Evolutionary conservation across 176 grass and related monocot genomes (phyloP).

Genomic region (Calamus simplicifolius): DNA sequence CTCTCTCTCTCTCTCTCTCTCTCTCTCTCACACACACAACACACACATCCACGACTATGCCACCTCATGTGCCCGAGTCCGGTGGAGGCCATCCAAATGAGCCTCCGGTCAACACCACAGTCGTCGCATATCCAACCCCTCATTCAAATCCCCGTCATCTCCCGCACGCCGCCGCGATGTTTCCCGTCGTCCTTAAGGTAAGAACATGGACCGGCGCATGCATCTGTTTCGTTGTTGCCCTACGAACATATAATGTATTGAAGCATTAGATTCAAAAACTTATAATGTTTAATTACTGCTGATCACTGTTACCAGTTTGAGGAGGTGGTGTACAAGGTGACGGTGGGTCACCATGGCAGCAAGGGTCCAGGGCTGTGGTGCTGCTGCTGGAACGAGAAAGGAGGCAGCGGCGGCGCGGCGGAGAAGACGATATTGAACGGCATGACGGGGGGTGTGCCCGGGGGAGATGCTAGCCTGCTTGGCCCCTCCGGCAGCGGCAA

Average conservation of each 20-base stretch:
- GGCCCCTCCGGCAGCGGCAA: constrained; percentile 49
- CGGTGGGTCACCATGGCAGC: not conserved
- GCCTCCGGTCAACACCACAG: not conserved
- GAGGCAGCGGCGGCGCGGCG: not conserved
- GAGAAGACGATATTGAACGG: constrained; percentile 30
- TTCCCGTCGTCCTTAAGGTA: constrained; percentile 77
- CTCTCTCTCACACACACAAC: not conserved
- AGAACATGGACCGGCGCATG: not conserved
- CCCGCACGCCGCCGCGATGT: constrained; percentile 27
- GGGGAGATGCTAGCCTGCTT: constrained; percentile 43
- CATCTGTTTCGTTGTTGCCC: not conserved
- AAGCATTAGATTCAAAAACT: too few relatives aligned
- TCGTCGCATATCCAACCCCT: constrained; percentile 32
- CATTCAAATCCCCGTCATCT: constrained; percentile 12
- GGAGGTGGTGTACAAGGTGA: constrained; percentile 37
- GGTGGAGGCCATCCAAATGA: constrained; percentile 3
- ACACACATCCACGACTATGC: not conserved
- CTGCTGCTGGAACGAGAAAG: too few relatives aligned
- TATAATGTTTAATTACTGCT: too few relatives aligned
- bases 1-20: not conserved
- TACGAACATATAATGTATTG: too few relatives aligned
- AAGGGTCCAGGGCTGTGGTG: not conserved
- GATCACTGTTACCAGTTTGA: constrained; percentile 17
- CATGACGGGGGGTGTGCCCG: constrained; percentile 27
- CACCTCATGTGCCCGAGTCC: constrained; percentile 2